A percentile compares a stretch with the other conserved stretches of the same genome.
These are phyloP conservation scores for Clonostachys chloroleuca DNA, from an alignment of 2,329 filamentous ascomycete species.

Conservation along the genomic window DNA sequence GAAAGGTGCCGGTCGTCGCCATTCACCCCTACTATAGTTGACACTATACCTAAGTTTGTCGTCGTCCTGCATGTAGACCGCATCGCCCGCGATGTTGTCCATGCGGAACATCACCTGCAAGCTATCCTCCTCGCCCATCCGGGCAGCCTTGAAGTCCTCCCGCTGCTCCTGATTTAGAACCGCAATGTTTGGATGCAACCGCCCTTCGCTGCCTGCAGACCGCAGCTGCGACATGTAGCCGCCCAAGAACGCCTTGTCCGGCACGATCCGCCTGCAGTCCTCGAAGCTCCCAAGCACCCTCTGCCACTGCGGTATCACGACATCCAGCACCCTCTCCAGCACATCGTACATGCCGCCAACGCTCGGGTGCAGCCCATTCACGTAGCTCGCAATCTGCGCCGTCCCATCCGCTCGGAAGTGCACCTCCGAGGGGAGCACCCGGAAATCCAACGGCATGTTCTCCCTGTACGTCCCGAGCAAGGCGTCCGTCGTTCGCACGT, in stretches of 20 bases:
- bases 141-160: not conserved
- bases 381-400: not conserved
- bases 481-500: too few species aligned
- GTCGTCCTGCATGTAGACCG: not conserved
- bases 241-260: not conserved
- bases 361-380: not conserved
- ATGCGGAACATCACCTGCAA: not conserved
- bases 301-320: not conserved
- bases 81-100: not conserved
- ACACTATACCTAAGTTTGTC: not conserved
- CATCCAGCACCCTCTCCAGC: not conserved
- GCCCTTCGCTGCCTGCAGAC: too few species aligned
- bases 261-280: not conserved
- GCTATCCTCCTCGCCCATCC: not conserved
- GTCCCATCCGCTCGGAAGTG: not conserved
- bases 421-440: not conserved
- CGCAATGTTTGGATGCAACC: too few species aligned
- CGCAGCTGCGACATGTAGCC: too few species aligned
- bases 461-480: too few species aligned
- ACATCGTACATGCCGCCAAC: not conserved
- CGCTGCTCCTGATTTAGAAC: too few species aligned
- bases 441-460: not conserved
- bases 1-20: not conserved
- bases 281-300: not conserved
- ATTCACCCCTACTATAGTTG: not conserved